These are phyloP conservation scores for Pseudopithomyces chartarum DNA, from an alignment of 2,329 filamentous ascomycete species.

Conservation along the genomic window DNA sequence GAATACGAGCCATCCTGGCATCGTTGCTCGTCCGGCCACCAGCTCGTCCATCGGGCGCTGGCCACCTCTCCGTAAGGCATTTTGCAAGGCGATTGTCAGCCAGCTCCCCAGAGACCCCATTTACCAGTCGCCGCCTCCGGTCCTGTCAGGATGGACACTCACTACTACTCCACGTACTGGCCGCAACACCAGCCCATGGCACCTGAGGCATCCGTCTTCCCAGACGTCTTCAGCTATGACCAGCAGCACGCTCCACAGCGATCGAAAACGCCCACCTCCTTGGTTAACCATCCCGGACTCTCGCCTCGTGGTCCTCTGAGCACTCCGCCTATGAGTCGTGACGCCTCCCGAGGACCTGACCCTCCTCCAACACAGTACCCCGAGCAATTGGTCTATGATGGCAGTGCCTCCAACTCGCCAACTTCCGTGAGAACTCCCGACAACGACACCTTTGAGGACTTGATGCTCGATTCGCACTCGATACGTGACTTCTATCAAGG, in stretches of 20 bases:
- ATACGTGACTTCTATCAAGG: constrained; percentile 34
- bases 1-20: constrained; percentile 25
- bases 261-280: constrained; percentile 42
- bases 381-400: constrained; percentile 39
- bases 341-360: constrained; percentile 37
- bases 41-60: constrained; percentile 29
- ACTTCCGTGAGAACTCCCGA: constrained; percentile 43
- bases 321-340: constrained; percentile 39
- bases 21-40: constrained; percentile 26
- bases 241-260: constrained; percentile 29
- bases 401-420: constrained; percentile 41
- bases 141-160: constrained; percentile 38
- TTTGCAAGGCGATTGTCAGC: constrained; percentile 32
- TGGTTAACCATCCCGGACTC: constrained; percentile 39
- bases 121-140: constrained; percentile 22
- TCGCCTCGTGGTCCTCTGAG: constrained; percentile 41
- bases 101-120: constrained; percentile 24
- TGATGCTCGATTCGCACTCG: constrained; percentile 37
- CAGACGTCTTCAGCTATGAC: constrained; percentile 24
- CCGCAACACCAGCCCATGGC: constrained; percentile 20
- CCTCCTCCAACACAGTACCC: constrained; percentile 30
- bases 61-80: constrained; percentile 29
- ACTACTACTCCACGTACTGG: constrained; percentile 24
- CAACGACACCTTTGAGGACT: constrained; percentile 37
- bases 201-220: constrained; percentile 23